phyloP scores from a whole-genome alignment of 1,139 yeast species.

The Debaryomycetaceae sp. region DNA sequence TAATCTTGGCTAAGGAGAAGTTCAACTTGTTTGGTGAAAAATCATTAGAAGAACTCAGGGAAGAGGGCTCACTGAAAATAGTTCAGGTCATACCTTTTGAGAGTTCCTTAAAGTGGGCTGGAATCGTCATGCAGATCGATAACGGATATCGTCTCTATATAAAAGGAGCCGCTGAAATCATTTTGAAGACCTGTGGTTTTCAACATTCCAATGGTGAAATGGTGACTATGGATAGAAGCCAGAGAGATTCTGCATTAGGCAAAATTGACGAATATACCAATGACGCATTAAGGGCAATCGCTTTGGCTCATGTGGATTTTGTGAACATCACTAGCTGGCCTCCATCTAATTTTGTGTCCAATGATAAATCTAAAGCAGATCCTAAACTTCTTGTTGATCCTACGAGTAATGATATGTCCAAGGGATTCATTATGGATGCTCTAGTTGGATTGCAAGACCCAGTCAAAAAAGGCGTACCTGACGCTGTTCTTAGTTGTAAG shows the following conservation, averaged over 20 bases:
- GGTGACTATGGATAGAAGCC: conserved; percentile 22
- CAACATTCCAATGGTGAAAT: conserved; percentile 16
- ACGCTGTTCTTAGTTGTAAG: conserved; percentile 82
- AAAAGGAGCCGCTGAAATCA: conserved; percentile 94
- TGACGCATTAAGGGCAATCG: conserved; percentile 80
- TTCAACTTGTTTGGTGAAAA: conserved; percentile 43
- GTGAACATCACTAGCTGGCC: conserved; percentile 57
- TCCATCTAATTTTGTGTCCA: conserved; percentile 41
- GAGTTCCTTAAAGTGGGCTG: conserved; percentile 91
- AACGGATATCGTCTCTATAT: conserved; percentile 60
- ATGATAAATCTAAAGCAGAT: conserved; percentile 39
- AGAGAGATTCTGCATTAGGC: conserved; percentile 32
- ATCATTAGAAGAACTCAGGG: conserved; percentile 39
- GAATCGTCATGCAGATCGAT: conserved; percentile 55
- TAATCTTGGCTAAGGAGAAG: conserved; percentile 60
- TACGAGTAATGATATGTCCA: conserved; percentile 21
- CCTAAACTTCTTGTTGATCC: conserved; percentile 41
- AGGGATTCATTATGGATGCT: conserved; percentile 53
- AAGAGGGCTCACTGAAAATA: conserved; percentile 34
- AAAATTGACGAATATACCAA: conserved; percentile 66
- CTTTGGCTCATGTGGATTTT: conserved; percentile 76
- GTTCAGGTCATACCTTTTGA: conserved; percentile 87
- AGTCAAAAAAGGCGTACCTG: conserved; percentile 81
- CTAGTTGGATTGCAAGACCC: conserved; percentile 96
- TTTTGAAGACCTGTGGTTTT: conserved; percentile 58